Base-by-base conservation (phyloP, 2,329 filamentous ascomycete species). In the Westerdykella aurantiaca region DNA sequence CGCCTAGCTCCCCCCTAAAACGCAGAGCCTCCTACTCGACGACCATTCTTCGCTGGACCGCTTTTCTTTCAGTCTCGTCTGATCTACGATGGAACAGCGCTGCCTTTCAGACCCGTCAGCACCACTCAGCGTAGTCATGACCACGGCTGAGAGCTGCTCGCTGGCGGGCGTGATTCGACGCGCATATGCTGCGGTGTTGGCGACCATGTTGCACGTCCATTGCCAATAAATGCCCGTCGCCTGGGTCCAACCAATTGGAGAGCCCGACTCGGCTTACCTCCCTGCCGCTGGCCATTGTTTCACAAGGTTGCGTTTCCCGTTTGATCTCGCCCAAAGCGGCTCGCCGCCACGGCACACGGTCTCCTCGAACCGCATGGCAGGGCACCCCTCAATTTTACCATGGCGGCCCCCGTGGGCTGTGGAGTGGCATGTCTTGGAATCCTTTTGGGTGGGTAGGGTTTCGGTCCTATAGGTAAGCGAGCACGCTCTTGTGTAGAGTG, bases 271-370 rank as follows among this genome's bases (percentile, higher is more conserved):
- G 38, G 16, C 38, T 18, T 23, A n/a, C 23, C n/a, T 22, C 9
- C n/a, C 22, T 10, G 22, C 14, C 3, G 9, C 37, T n/a, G n/a
- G 21, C 16, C 17, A 39, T 17, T 13, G 46, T 50, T 41, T 44
- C 49, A 45, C 37, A 16, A 43, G 37, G 37, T 38, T 17, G 47
- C 47, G 43, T 7, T 13, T 25, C 33, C 7, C 25, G 61, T 64
- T 60, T 62, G 60, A 61, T 45, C 51, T 46, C 52, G 49, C 57
- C 50, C 51, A 44, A 60, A 57, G 41, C 47, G 50, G 46, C 35
- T n/a, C 35, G 18, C 35, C 35, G 11, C 18, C 18, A 21, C 18
- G 18, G 18, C 18, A 13, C 31, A 13, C 31, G 31, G 31, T 16
- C 31, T 34, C 31, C 31, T 34, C 31, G 31, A 34, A 34, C 18